Evolutionary conservation across 257 asterid species (phyloP).

Genomic region (Ophiorrhiza pumila): DNA sequence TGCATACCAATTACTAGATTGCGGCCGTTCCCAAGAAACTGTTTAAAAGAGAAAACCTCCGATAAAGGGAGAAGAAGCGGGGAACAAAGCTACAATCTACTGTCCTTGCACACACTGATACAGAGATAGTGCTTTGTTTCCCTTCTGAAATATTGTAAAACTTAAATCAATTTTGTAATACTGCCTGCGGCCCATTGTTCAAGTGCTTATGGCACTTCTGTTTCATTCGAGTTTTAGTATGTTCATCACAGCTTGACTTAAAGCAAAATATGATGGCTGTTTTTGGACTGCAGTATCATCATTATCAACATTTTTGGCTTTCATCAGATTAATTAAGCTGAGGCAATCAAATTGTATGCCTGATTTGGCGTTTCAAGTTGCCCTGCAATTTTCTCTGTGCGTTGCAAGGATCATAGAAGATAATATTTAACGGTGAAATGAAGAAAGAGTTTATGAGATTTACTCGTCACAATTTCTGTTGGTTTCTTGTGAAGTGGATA

Average conservation of each 20-base stretch:
- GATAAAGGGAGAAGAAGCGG: slow-evolving; percentile 26
- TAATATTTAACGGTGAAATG: too few species aligned
- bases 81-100: slow-evolving; percentile 41
- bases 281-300: background rate
- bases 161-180: slow-evolving; percentile 41
- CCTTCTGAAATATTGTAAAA: background rate
- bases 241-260: background rate
- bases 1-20: slow-evolving; percentile 25
- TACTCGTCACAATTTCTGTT: too few species aligned
- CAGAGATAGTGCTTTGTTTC: slow-evolving; percentile 9
- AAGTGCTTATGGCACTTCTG: background rate
- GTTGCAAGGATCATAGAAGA: too few species aligned
- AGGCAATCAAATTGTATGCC: too few species aligned
- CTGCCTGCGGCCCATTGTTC: slow-evolving; percentile 22
- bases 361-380: too few species aligned
- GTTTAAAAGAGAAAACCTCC: slow-evolving; percentile 32
- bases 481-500: too few species aligned
- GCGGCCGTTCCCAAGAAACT: slow-evolving; percentile 26
- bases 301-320: too few species aligned
- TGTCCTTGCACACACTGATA: slow-evolving; percentile 61
- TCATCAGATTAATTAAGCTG: too few species aligned
- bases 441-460: too few species aligned
- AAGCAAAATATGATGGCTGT: background rate
- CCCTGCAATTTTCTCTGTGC: too few species aligned
- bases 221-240: background rate